These are phyloP conservation scores for Rhodocollybia butyracea DNA, from an alignment of 768 basidiomycete species.

Conservation along the genomic window DNA sequence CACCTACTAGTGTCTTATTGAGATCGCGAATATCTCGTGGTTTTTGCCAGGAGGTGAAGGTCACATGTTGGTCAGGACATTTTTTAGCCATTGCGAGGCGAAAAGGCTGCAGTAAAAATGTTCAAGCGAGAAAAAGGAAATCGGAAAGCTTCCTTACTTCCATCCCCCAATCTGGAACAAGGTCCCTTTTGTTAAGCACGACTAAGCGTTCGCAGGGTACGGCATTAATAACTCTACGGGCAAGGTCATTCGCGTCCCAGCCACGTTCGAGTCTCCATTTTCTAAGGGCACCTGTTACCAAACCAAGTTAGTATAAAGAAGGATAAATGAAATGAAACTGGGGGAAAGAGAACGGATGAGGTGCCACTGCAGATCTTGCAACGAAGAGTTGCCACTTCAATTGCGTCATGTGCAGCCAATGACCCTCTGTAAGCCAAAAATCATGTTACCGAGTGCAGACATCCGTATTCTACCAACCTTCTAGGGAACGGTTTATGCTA, in stretches of 20 bases:
- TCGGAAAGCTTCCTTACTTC: constrained; percentile 46
- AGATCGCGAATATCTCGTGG: constrained; percentile 62
- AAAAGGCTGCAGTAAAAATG: constrained; percentile 54
- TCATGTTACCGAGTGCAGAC: too few species aligned
- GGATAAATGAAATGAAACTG: constrained; percentile 3
- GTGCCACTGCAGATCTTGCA: neutral
- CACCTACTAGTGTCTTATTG: constrained; percentile 71
- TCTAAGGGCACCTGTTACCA: constrained; percentile 49
- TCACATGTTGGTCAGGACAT: constrained; percentile 64
- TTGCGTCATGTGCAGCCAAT: too few species aligned
- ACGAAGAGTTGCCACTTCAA: neutral
- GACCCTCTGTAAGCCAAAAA: too few species aligned
- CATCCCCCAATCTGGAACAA: constrained; percentile 86
- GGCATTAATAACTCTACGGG: constrained; percentile 34
- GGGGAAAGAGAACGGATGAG: neutral
- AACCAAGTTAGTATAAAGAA: neutral
- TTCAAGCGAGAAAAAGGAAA: neutral
- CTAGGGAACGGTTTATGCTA: constrained; percentile 87
- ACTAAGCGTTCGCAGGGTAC: constrained; percentile 79
- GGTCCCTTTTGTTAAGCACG: constrained; percentile 90
- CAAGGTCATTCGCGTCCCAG: constrained; percentile 43
- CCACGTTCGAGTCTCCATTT: constrained; percentile 71
- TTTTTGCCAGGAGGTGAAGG: constrained; percentile 73
- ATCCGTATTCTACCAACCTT: too few species aligned
- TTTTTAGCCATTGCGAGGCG: constrained; percentile 64